phyloP scores from a whole-genome alignment of 495 filamentous ascomycete species.

The Aspergillus biplanus region DNA sequence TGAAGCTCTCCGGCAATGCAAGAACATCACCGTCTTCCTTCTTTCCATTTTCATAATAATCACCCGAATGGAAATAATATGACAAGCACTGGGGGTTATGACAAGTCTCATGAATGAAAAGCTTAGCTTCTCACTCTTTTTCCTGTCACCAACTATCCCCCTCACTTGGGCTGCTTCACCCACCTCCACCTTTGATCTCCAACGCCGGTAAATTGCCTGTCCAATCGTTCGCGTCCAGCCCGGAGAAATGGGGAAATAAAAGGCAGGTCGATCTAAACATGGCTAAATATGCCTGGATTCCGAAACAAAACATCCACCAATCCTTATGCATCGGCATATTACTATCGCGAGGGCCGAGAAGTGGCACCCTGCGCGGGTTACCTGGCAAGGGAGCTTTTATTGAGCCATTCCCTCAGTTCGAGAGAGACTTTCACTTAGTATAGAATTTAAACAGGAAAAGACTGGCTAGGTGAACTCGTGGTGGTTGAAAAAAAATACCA shows the following conservation, averaged over 20 bases:
- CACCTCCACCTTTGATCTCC: background rate
- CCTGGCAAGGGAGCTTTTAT: background rate
- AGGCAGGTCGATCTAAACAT: background rate
- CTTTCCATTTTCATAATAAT: too few relatives aligned
- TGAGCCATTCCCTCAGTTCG: background rate
- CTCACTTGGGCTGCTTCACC: background rate
- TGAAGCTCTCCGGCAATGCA: too few relatives aligned
- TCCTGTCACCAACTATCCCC: background rate
- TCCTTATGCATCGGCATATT: slow-evolving; percentile 29
- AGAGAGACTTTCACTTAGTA: background rate
- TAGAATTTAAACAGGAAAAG: too few relatives aligned
- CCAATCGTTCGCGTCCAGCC: background rate
- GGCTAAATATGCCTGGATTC: background rate
- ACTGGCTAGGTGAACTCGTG: background rate
- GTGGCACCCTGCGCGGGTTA: background rate
- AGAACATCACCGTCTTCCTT: too few relatives aligned
- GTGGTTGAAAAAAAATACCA: slow-evolving; percentile 12
- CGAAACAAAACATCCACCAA: slow-evolving; percentile 37
- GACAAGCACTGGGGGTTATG: background rate
- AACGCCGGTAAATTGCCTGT: slow-evolving; percentile 1
- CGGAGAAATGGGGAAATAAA: slow-evolving; percentile 28
- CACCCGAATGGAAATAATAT: too few relatives aligned
- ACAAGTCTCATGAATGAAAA: background rate
- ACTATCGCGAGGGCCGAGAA: slow-evolving; percentile 33
- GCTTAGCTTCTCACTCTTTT: background rate